Evolutionary conservation across 163 green algal genomes (phyloP), one percentile per base, ranked within the genome.

Genomic region (Trebouxia gelatinosa): DNA sequence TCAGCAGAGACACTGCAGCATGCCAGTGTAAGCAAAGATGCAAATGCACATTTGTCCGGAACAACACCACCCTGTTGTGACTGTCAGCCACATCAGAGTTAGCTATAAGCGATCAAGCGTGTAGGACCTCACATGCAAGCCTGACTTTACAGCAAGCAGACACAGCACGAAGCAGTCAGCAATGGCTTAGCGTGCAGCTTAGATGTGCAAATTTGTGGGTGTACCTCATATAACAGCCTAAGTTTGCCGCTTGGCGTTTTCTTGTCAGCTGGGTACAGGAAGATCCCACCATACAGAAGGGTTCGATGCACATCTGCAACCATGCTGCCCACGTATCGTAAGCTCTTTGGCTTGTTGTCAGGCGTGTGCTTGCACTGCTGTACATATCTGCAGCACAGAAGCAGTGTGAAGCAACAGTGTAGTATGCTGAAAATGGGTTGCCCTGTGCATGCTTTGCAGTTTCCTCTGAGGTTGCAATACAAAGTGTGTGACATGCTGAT

Each of bases 261-360:
- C 50, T 81, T 85, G 81, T 94, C 90, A 19, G 89, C 85, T 0
- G 90, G 90, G 81, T 94, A 94, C 81, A 91, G 77, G 83, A 94
- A 94, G 48, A 94, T 84, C 38, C 90, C 90, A 23, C 90, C 90
- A 50, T 94, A 94, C 40, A 94, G 84, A 31, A 94, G 76, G 11
- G 90, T 94, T 51, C 90, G 79, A 76, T 94, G 90, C 50, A 94
- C 90, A 76, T 94, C 90, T 16, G 89, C 90, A 43, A 94, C 90
- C 90, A 94, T 94, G 82, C 83, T 91, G 50, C 85, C 89, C n/a
- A 94, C 89, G 79, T 94, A 94, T 19, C 90, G 85, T 68, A 87
- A 19, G 50, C 70, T 79, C 35, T 79, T 70, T 21, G 39, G 59
- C 11, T 64, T 67, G 29, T 21, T 21, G 17, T 40, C 37, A 4